phyloP scores from a whole-genome alignment of 2,329 filamentous ascomycete species.

The Phoma sp. region DNA sequence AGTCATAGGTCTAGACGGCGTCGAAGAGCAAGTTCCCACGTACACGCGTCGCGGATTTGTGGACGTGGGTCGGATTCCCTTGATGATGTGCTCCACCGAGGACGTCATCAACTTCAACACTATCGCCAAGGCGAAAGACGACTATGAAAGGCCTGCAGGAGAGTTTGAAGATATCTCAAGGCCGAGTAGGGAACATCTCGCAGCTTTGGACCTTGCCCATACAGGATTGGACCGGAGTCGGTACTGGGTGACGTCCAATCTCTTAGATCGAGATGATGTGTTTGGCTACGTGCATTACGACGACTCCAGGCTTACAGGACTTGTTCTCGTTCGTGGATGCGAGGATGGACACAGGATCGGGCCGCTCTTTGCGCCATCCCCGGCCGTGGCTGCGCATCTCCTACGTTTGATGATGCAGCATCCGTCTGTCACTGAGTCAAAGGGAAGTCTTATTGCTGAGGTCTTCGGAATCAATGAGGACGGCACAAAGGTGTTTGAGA shows the following conservation, averaged over 20 bases:
- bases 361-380: slow-evolving; percentile 45
- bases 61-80: slow-evolving; percentile 33
- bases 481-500: slow-evolving; percentile 41
- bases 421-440: slow-evolving; percentile 11
- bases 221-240: slow-evolving; percentile 42
- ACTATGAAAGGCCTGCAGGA: slow-evolving; percentile 6
- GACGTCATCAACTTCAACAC: neutral
- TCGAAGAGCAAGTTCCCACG: slow-evolving; percentile 46
- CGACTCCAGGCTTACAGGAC: slow-evolving; percentile 31
- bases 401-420: slow-evolving; percentile 37
- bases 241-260: slow-evolving; percentile 41
- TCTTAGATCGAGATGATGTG: slow-evolving; percentile 37
- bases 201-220: slow-evolving; percentile 35
- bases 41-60: slow-evolving; percentile 47
- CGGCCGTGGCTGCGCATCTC: slow-evolving; percentile 31
- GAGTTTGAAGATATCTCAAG: neutral
- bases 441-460: slow-evolving; percentile 42
- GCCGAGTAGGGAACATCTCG: slow-evolving; percentile 10
- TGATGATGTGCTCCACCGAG: slow-evolving; percentile 31
- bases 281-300: slow-evolving; percentile 36
- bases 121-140: neutral
- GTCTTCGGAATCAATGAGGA: slow-evolving; percentile 31
- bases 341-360: slow-evolving; percentile 45
- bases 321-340: slow-evolving; percentile 41
- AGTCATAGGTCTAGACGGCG: slow-evolving; percentile 47